Base-by-base conservation (phyloP, 768 basidiomycete genomes). In the Serendipita sp. region DNA sequence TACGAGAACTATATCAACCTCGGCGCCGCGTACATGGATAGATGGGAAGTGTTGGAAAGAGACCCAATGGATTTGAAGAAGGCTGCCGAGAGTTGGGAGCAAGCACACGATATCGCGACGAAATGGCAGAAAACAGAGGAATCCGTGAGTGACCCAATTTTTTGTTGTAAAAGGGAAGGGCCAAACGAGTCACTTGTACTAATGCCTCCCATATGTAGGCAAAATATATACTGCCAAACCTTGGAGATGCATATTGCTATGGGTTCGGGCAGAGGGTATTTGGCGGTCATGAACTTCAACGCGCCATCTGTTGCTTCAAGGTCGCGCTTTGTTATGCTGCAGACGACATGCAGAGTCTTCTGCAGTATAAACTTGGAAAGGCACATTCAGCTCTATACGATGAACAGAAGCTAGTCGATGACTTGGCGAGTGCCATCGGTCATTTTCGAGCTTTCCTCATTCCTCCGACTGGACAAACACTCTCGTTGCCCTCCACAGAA, bases 1-100 rank as follows among this genome's bases (percentile, higher is more conserved):
- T 31, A 24, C 53, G 53, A 58, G n/a, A 58, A 58, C 30, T 31
- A 58, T 58, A 9, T 26, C 30, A 58, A 58, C n/a, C 53, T 58
- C 14, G 53, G 53, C 11, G 53, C 53, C 3, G 53, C 53, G 53
- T 58, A 58, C n/a, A 26, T 58, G 22, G 53, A 58, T 33, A 22
- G 53, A 22, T 58, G 53, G 53, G 53, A 58, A 24, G 53, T 33
- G 17, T 28, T 58, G 22, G 22, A 58, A n/a, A 9, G 24, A 2
- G 30, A 31, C 11, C 31, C 53, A 13, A 17, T n/a, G 30, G 53
- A 58, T 24, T 33, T 58, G 53, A n/a, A 24, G 22, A 31, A 11
- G n/a, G 53, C 53, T 58, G 53, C 53, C 22, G 53, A 26, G 9
- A 22, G 30, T 11, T 58, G 53, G 53, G 53, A 58, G n/a, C 17